A percentile compares a stretch with the other conserved stretches of the same genome.
These are phyloP conservation scores for Pterocarpus santalinus DNA, from an alignment of 306 rosid genomes.

Conservation along the genomic window DNA sequence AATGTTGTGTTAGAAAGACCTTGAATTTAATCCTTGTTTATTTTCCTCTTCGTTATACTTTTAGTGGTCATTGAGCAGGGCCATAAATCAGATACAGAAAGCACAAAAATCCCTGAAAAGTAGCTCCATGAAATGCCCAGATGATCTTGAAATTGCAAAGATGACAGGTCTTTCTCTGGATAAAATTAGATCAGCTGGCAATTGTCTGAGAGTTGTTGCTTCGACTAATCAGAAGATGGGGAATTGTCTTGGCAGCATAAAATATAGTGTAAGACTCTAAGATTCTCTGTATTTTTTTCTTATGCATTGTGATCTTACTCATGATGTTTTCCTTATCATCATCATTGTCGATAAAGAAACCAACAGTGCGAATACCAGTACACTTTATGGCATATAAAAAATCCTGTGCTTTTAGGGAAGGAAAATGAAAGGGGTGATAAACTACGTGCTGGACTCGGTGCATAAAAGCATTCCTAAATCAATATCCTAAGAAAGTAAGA, in stretches of 20 bases:
- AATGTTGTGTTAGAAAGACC: constrained; percentile 31
- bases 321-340: background rate
- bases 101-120: constrained; percentile 67
- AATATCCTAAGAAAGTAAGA: background rate
- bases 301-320: background rate
- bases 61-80: constrained; percentile 76
- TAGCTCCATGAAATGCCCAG: constrained; percentile 54
- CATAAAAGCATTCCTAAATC: background rate
- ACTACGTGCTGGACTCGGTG: background rate
- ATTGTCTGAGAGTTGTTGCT: constrained; percentile 79
- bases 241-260: constrained; percentile 50
- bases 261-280: constrained; percentile 65
- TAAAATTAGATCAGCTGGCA: constrained; percentile 79
- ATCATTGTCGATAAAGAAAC: background rate
- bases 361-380: constrained; percentile 6
- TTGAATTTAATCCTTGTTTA: constrained; percentile 50
- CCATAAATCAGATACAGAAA: constrained; percentile 77
- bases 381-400: constrained; percentile 17
- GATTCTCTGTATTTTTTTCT: constrained; percentile 9
- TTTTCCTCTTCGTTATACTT: constrained; percentile 52
- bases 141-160: constrained; percentile 77
- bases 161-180: constrained; percentile 85
- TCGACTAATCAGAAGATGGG: constrained; percentile 80
- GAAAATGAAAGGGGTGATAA: background rate
- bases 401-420: constrained; percentile 5